Conservation (phyloP, 495 filamentous ascomycete species). For the Saxophila tyrrhenica region DNA sequence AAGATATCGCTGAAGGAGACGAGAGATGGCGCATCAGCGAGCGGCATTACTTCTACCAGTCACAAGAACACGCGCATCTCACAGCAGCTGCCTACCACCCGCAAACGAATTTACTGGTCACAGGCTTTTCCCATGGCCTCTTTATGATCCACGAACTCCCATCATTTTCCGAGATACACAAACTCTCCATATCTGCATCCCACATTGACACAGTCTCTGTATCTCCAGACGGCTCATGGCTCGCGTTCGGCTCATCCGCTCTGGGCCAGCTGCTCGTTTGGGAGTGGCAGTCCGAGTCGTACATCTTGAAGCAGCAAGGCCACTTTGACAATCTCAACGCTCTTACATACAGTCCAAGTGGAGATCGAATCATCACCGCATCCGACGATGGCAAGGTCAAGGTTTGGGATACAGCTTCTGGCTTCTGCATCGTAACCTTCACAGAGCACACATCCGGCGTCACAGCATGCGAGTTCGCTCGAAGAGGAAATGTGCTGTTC, state of each 20-base stretch:
- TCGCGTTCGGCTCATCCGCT: slow-evolving; percentile 94
- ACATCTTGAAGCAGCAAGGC: slow-evolving; percentile 94
- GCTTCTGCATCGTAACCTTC: slow-evolving; percentile 96
- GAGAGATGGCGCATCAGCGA: slow-evolving; percentile 75
- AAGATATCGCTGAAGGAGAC: slow-evolving; percentile 46
- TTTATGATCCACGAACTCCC: slow-evolving; percentile 93
- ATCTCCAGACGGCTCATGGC: slow-evolving; percentile 90
- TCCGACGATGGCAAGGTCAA: slow-evolving; percentile 97
- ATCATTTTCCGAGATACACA: slow-evolving; percentile 93
- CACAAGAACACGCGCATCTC: slow-evolving; percentile 59
- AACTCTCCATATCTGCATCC: slow-evolving; percentile 84
- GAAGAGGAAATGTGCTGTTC: slow-evolving; percentile 87
- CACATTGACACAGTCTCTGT: slow-evolving; percentile 89
- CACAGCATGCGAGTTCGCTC: slow-evolving; percentile 90
- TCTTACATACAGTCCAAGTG: slow-evolving; percentile 84
- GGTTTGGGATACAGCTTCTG: slow-evolving; percentile 91
- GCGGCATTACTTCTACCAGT: slow-evolving; percentile 82
- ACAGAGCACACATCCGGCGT: slow-evolving; percentile 93
- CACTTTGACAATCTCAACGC: slow-evolving; percentile 96
- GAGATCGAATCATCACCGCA: slow-evolving; percentile 80
- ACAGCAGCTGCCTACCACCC: slow-evolving; percentile 82
- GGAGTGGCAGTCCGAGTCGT: slow-evolving; percentile 99
- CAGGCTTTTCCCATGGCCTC: slow-evolving; percentile 87
- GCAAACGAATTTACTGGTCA: slow-evolving; percentile 73
- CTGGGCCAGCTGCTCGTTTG: slow-evolving; percentile 90